phyloP scores from a whole-genome alignment of 2,329 filamentous ascomycete genomes.

The Spiromastix sp. region DNA sequence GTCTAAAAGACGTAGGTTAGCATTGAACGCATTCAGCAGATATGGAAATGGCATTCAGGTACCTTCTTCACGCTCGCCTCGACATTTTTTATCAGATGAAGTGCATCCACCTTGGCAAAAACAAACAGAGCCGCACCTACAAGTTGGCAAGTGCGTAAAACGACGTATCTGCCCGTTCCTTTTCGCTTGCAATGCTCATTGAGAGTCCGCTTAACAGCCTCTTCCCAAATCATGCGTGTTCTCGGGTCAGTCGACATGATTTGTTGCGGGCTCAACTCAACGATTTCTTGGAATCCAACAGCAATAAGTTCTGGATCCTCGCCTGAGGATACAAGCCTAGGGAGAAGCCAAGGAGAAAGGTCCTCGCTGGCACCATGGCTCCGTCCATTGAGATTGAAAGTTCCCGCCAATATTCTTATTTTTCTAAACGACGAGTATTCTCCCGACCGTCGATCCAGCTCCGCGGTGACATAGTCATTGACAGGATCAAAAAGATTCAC shows the following conservation, averaged over 20 bases:
- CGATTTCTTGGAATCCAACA: constrained; percentile 94
- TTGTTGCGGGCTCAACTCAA: constrained; percentile 93
- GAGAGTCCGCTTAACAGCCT: constrained; percentile 64
- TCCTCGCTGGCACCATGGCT: constrained; percentile 69
- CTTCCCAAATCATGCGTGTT: constrained; percentile 76
- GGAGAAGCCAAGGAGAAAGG: constrained; percentile 73
- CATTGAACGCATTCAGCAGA: constrained; percentile 5
- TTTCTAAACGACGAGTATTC: constrained; percentile 67
- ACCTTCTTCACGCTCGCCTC: constrained; percentile 90
- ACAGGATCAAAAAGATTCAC: constrained; percentile 89
- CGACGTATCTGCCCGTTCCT: constrained; percentile 70
- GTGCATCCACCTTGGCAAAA: constrained; percentile 69
- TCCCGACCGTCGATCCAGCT: constrained; percentile 53
- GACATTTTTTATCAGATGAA: constrained; percentile 86
- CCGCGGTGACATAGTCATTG: constrained; percentile 75
- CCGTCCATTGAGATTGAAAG: constrained; percentile 89
- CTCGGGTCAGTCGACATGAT: constrained; percentile 97
- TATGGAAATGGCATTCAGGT: constrained; percentile 9
- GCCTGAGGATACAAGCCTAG: constrained; percentile 43
- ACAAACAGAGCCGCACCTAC: constrained; percentile 89
- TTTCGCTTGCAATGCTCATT: constrained; percentile 58
- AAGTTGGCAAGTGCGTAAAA: constrained; percentile 83
- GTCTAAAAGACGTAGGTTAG: constrained; percentile 38
- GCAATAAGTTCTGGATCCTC: constrained; percentile 74
- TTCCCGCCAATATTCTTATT: constrained; percentile 76